phyloP scores from a whole-genome alignment of 192 early-diverging fungal genomes.

The Backusella mclennaniae region DNA sequence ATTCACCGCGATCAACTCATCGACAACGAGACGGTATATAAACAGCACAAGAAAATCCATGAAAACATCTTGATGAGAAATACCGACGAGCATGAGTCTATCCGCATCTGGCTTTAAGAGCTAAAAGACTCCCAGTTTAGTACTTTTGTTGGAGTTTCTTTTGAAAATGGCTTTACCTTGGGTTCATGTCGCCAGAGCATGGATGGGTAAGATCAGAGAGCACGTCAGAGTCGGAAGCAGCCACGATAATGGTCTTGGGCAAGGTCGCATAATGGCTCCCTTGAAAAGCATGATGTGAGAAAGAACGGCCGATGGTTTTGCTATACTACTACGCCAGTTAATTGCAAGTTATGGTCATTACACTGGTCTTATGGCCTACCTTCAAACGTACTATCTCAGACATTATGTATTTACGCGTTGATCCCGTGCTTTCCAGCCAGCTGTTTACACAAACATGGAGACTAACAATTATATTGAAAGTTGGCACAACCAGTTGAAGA shows the following conservation, averaged over 20 bases:
- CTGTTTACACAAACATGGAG: background rate
- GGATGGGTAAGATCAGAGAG: background rate
- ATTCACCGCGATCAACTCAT: too few relatives aligned
- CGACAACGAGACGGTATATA: too few relatives aligned
- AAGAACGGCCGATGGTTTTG: background rate
- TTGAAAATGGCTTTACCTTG: too few relatives aligned
- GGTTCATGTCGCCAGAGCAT: background rate
- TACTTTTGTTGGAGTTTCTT: too few relatives aligned
- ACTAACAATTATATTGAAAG: slow-evolving; percentile 16
- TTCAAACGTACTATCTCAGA: background rate
- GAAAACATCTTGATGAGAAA: too few relatives aligned
- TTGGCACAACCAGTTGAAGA: slow-evolving; percentile 16
- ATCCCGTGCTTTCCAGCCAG: background rate
- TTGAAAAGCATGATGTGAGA: slow-evolving; percentile 1
- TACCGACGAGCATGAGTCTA: too few relatives aligned
- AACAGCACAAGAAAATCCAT: too few relatives aligned
- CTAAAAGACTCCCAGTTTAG: too few relatives aligned
- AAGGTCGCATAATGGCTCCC: background rate
- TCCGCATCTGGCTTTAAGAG: too few relatives aligned
- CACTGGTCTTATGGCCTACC: background rate
- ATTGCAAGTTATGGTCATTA: background rate
- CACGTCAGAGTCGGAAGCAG: background rate
- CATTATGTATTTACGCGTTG: background rate
- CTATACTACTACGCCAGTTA: background rate
- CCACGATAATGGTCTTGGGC: background rate